Evolutionary conservation across 2,329 filamentous ascomycete species (phyloP).

Genomic region (Colletotrichum viniferum): DNA sequence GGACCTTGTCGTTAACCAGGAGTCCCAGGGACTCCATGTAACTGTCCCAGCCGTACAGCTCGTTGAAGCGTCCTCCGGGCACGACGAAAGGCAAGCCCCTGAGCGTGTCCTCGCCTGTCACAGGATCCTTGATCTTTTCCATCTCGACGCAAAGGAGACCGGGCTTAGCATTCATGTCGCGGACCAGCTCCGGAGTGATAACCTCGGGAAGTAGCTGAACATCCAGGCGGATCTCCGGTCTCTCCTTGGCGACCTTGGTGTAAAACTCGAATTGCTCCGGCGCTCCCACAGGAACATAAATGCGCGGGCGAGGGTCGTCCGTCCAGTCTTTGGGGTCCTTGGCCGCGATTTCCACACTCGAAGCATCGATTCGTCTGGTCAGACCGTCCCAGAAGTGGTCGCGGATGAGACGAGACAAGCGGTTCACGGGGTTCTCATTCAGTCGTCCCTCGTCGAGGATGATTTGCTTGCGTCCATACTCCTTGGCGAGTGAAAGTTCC

Average conservation of each 20-base stretch:
- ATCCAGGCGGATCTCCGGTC: conserved; percentile 85
- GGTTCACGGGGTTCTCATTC: conserved; percentile 93
- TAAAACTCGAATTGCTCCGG: conserved; percentile 94
- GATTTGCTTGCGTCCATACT: conserved; percentile 87
- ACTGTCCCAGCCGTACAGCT: conserved; percentile 98
- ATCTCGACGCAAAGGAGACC: conserved; percentile 90
- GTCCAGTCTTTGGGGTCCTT: conserved; percentile 97
- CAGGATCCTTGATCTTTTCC: conserved; percentile 72
- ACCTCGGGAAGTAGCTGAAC: conserved; percentile 79
- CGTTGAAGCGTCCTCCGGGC: conserved; percentile 95
- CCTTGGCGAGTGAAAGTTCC: conserved; percentile 90
- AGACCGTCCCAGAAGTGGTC: conserved; percentile 93
- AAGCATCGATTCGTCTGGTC: conserved; percentile 88
- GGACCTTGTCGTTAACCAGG: conserved; percentile 80
- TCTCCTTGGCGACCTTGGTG: conserved; percentile 74
- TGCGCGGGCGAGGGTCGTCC: conserved; percentile 82
- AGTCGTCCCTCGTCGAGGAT: conserved; percentile 89
- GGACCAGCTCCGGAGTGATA: conserved; percentile 81
- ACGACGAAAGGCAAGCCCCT: conserved; percentile 94
- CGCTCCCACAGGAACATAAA: conserved; percentile 85
- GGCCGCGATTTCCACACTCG: conserved; percentile 84
- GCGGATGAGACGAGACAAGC: conserved; percentile 83
- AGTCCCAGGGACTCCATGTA: conserved; percentile 97
- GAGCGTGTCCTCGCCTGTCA: conserved; percentile 72
- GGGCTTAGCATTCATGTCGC: conserved; percentile 83